Evolutionary conservation across 805 yeast species (phyloP), one percentile per base, ranked within the genome.

Genomic region (Saccharomycopsis sp.): DNA sequence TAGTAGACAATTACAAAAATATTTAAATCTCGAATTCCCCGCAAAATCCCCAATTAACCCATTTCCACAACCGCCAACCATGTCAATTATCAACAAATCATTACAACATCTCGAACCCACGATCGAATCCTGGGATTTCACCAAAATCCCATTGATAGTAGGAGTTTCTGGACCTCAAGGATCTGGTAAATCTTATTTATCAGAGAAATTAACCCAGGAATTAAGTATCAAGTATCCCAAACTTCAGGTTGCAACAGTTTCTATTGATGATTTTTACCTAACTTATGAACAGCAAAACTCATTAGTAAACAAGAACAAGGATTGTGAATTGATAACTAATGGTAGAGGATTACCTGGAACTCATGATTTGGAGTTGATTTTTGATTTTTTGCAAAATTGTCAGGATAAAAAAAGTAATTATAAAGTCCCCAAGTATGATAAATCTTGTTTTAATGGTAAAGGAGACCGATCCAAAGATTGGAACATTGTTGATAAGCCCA

Each of bases 261-360:
- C 95, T 43, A 71, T 87, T 50, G 98, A 89, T 60, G 97, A 92
- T 58, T 73, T 85, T 44, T 89, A 89, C 56, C 61, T 84, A 30
- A 74, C 84, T 0, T 76, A 74, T 53, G 58, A 53, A 5, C 79
- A 78, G 15, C 96, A 86, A 53, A 45, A 42, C 20, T 44, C 46
- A 25, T 53, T 87, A 19, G 68, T 70, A 1, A 29, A 46, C 4
- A 39, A 45, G 12, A 59, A 63, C 44, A 54, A 63, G 1, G 67
- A 59, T 12, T 83, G 84, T 53, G 55, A 59, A 27, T 60, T 89
- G 35, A 52, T 85, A 14, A 51, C 55, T 26, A 70, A 66, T 44
- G 95, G 95, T 2, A 63, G 97, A 20, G 97, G 97, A 0, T 66
- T 84, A 13, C 97, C 97, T 0, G 96, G 96, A 0, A 89, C 97